A percentile compares a stretch with the other conserved stretches of the same genome.
Evolutionary conservation across 2,329 filamentous ascomycete genomes (phyloP).

Genomic region (Aspergillus floridensis): DNA sequence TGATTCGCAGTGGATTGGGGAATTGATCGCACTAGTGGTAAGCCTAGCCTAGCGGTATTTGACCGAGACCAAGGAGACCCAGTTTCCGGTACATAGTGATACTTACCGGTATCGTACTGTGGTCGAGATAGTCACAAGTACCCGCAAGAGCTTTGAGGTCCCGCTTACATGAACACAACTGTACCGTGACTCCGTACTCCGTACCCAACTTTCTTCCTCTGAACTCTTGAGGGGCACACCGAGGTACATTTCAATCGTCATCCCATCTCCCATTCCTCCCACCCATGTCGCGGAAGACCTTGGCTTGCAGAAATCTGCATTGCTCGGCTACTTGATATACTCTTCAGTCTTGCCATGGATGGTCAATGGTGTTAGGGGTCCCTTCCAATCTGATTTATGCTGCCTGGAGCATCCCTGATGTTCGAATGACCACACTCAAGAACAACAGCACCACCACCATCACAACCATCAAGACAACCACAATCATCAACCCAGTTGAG

Average conservation of each 20-base stretch:
- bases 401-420: neutral
- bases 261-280: neutral
- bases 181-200: neutral
- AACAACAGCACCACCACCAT: neutral
- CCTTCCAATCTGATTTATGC: no score
- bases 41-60: neutral
- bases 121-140: neutral
- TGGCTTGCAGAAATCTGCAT: neutral
- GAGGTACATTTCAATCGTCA: neutral
- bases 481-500: neutral
- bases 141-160: neutral
- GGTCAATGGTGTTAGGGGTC: no score
- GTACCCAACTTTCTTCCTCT: neutral
- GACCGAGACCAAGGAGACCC: neutral
- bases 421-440: no score
- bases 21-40: conserved; percentile 5
- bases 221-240: neutral
- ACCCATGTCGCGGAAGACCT: neutral
- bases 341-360: neutral
- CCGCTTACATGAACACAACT: neutral
- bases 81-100: neutral
- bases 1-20: conserved; percentile 1
- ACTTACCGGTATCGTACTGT: neutral
- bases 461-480: neutral
- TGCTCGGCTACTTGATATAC: neutral